Evolutionary conservation across 169 alveolate genomes (phyloP).

Genomic region (Babesia bigemina): DNA sequence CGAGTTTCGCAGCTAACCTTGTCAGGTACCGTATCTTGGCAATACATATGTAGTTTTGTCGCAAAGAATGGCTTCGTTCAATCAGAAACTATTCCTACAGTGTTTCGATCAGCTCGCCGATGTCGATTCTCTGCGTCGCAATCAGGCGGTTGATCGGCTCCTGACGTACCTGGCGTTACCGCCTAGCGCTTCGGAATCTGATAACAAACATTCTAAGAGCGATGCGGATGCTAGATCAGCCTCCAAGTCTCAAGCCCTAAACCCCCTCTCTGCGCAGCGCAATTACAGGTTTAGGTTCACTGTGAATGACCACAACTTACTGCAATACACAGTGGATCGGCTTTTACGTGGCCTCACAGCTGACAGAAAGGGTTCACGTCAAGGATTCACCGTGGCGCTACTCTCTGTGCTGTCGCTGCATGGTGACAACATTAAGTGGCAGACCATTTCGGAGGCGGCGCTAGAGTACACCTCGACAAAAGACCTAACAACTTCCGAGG

Average conservation of each 20-base stretch:
- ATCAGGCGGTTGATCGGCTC: conserved; percentile 33
- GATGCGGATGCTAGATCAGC: background rate
- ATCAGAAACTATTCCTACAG: conserved; percentile 19
- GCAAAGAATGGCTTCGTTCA: conserved; percentile 24
- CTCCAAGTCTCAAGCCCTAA: background rate
- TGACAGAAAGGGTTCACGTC: conserved; percentile 36
- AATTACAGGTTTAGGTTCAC: conserved; percentile 38
- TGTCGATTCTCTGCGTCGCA: conserved; percentile 18
- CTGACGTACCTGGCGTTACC: conserved; percentile 13
- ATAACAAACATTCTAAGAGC: background rate
- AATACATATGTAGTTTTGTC: background rate
- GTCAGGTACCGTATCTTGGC: background rate
- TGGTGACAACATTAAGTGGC: conserved; percentile 28
- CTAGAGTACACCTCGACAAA: conserved; percentile 24
- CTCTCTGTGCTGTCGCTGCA: conserved; percentile 25
- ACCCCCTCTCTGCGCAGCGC: conserved; percentile 45
- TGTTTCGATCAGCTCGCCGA: conserved; percentile 58
- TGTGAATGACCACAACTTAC: conserved; percentile 12
- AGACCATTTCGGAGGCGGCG: background rate
- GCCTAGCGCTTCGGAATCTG: background rate
- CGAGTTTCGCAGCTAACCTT: background rate
- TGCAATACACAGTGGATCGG: conserved; percentile 64
- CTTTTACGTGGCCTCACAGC: conserved; percentile 46
- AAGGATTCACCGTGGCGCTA: conserved; percentile 43
- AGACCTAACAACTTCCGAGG: conserved; percentile 23